Evolutionary conservation across 805 yeast species (phyloP).

Genomic region (Candida odintsovae): DNA sequence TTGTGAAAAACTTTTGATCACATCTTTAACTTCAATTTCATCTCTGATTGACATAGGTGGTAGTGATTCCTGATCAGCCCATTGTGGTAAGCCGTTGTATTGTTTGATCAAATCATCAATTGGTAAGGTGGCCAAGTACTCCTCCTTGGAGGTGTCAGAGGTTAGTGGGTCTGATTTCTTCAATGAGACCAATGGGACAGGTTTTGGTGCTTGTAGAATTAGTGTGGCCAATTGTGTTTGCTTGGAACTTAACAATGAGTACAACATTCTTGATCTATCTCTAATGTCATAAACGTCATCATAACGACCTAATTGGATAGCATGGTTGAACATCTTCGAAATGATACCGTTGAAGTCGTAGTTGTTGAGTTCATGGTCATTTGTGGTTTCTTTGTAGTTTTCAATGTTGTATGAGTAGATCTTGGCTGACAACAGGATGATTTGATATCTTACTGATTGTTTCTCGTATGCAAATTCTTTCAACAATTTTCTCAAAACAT

Average conservation of each 20-base stretch:
- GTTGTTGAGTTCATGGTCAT: conserved; percentile 17
- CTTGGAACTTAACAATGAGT: conserved; percentile 48
- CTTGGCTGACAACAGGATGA: conserved; percentile 70
- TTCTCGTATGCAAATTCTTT: conserved; percentile 49
- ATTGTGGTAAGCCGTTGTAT: conserved; percentile 31
- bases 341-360: conserved; percentile 32
- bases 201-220: conserved; percentile 73
- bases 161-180: conserved; percentile 16
- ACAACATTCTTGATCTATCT: conserved; percentile 75
- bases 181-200: conserved; percentile 39
- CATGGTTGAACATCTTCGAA: conserved; percentile 52
- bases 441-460: conserved; percentile 61
- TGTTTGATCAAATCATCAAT: conserved; percentile 20
- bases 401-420: conserved; percentile 52
- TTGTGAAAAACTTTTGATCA: conserved; percentile 23
- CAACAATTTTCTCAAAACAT: conserved; percentile 57
- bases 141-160: conserved; percentile 10
- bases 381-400: conserved; percentile 24
- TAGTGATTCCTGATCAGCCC: conserved; percentile 35
- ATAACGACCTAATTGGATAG: conserved; percentile 59
- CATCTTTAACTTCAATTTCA: conserved; percentile 35
- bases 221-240: conserved; percentile 60
- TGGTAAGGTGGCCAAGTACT: conserved; percentile 14
- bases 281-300: conserved; percentile 75
- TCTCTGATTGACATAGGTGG: conserved; percentile 32